A percentile compares a stretch with the other conserved stretches of the same genome.
These are phyloP conservation scores for Neurospora tetrasperma DNA, from an alignment of 495 filamentous ascomycete genomes.

Conservation along the genomic window DNA sequence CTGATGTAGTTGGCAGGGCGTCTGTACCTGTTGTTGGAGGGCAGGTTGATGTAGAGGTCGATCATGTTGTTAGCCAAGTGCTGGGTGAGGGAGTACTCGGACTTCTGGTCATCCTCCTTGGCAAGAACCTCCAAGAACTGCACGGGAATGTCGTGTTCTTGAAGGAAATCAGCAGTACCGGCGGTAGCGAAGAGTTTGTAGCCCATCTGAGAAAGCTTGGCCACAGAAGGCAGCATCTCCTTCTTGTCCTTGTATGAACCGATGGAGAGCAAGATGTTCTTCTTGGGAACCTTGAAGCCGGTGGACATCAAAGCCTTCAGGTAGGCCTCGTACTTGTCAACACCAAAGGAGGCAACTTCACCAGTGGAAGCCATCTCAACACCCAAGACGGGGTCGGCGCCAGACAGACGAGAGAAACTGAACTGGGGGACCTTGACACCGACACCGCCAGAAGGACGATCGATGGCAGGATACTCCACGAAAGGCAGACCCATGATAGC, in stretches of 20 bases:
- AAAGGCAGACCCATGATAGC: slow-evolving; percentile 85
- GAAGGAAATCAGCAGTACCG: slow-evolving; percentile 90
- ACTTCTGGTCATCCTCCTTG: slow-evolving; percentile 67
- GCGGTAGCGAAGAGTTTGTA: slow-evolving; percentile 94
- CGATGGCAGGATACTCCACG: slow-evolving; percentile 65
- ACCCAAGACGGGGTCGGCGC: slow-evolving; percentile 90
- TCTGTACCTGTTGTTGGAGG: slow-evolving; percentile 92
- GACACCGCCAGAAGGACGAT: slow-evolving; percentile 70
- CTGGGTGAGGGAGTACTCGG: slow-evolving; percentile 91
- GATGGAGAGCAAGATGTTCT: slow-evolving; percentile 89
- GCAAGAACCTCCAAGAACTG: slow-evolving; percentile 83
- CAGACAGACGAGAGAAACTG: slow-evolving; percentile 92
- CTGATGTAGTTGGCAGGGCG: slow-evolving; percentile 97
- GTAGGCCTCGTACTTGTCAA: slow-evolving; percentile 95
- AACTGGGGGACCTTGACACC: slow-evolving; percentile 98
- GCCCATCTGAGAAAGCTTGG: slow-evolving; percentile 76
- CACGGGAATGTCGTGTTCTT: slow-evolving; percentile 79
- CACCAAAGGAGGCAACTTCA: slow-evolving; percentile 93
- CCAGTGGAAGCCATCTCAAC: slow-evolving; percentile 99
- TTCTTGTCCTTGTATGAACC: slow-evolving; percentile 96
- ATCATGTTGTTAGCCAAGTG: slow-evolving; percentile 95
- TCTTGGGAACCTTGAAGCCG: slow-evolving; percentile 94
- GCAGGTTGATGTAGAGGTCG: slow-evolving; percentile 96
- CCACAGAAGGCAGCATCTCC: slow-evolving; percentile 88
- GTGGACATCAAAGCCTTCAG: slow-evolving; percentile 91